Base-by-base conservation (phyloP, 1,139 yeast species). In the Saccharomycopsis crataegensis region DNA sequence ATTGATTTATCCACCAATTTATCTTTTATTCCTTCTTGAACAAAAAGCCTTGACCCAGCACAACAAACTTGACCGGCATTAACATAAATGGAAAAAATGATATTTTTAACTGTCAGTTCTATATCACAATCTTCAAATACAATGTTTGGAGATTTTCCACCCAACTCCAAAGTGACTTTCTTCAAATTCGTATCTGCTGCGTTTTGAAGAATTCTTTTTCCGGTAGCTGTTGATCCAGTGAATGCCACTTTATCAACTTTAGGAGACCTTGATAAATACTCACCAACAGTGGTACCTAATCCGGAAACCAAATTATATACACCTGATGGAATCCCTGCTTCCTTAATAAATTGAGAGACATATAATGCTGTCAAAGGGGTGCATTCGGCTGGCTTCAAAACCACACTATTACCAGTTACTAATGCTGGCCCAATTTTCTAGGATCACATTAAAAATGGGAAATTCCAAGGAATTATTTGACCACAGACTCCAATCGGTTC, bases 1-100 rank as follows among this genome's bases (percentile, higher is more conserved):
- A 71, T 71, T 68, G 82, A 77, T 64, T 80, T 79, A 58, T 75
- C 78, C 54, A 69, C 74, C 49, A 86, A 68, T 64, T 79, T 74
- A 63, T 86, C 93, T 70, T 87, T 85, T 64, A 86, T 71, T 52
- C 77, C 81, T 62, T 84, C 90, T 71, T 87, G 95, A 59, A 86
- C 80, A 67, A 81, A 83, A 54, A 86, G 72, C 69, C 96, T 82
- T 50, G 95, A 86, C 61, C 94, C 93, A 45, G 95, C 95, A 67
- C 87, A 83, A 73, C 96, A 87, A 56, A 85, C 91, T 72, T 87
- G 95, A 69, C 96, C 96, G 62, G 87, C 80, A 75, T 87, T 87
- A 78, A 77, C 85, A 79, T 79, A 81, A 64, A 83, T 82, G 66
- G 87, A 88, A 44, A 73, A 64, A 59, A 78, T 71, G 60, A 82